Evolutionary conservation across 768 basidiomycete species (phyloP).

Genomic region (Pisolithus tinctorius): DNA sequence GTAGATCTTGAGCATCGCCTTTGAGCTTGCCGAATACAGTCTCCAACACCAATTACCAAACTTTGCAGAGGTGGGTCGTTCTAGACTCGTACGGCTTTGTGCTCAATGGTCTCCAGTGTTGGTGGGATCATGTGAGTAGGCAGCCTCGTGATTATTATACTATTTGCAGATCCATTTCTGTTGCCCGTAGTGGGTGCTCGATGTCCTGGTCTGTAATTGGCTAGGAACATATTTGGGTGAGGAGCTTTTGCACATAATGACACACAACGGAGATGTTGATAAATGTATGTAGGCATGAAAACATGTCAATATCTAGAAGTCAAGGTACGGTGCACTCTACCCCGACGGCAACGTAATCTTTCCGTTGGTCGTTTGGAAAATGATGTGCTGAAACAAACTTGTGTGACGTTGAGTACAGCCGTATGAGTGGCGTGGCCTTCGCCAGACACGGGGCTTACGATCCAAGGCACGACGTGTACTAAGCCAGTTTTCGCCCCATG

Average conservation of each 20-base stretch:
- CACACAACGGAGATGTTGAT: conserved; percentile 9
- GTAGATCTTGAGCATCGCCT: conserved; percentile 81
- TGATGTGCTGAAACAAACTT: neutral
- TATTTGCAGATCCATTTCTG: conserved; percentile 11
- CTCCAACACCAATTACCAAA: conserved; percentile 84
- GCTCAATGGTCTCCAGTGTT: conserved; percentile 47
- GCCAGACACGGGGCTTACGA: conserved; percentile 69
- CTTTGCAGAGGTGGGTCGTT: conserved; percentile 66
- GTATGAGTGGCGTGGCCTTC: conserved; percentile 80
- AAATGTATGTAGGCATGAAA: conserved; percentile 60
- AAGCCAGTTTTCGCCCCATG: conserved; percentile 81
- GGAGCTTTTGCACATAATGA: conserved; percentile 12
- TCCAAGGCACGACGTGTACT: conserved; percentile 75
- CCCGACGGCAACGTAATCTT: neutral
- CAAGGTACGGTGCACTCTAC: conserved; percentile 45
- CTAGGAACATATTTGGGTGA: conserved; percentile 74
- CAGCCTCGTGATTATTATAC: conserved; percentile 2
- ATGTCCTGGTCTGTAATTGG: conserved; percentile 87
- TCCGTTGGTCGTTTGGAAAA: neutral
- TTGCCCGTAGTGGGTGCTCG: conserved; percentile 66
- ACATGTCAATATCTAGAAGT: conserved; percentile 84
- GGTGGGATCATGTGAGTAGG: conserved; percentile 83
- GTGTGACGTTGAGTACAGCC: conserved; percentile 38
- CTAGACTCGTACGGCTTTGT: conserved; percentile 11
- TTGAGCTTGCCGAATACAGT: conserved; percentile 85